Conservation (phyloP, 2,329 filamentous ascomycete species). For the Aspergillus sp. region DNA sequence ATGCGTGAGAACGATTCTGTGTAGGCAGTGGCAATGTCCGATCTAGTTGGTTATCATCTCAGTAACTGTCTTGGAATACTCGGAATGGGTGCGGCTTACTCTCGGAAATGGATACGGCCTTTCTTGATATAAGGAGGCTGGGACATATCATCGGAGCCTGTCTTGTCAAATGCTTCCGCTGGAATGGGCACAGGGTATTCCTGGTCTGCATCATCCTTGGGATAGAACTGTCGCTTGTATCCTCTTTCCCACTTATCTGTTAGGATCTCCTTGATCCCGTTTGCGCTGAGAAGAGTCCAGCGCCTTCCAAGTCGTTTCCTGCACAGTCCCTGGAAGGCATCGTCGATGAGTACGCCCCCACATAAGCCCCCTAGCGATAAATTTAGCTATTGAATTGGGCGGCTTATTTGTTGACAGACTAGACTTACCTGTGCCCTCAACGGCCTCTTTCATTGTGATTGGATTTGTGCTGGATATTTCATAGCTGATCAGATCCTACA, state of each 20-base stretch:
- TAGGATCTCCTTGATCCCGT: slow-evolving; percentile 2
- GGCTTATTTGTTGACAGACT: too few species aligned
- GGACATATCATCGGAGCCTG: background rate
- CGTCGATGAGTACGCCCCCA: slow-evolving; percentile 7
- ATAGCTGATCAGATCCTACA: slow-evolving; percentile 7
- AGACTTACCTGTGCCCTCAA: slow-evolving; percentile 7
- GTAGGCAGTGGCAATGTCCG: slow-evolving; percentile 1
- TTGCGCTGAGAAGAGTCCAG: slow-evolving; percentile 3
- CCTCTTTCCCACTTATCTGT: slow-evolving; percentile 5
- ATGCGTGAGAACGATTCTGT: background rate
- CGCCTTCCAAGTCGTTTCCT: background rate
- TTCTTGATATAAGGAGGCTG: slow-evolving; percentile 5
- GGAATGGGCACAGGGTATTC: slow-evolving; percentile 1
- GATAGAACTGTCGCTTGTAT: background rate
- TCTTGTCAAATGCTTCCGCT: background rate
- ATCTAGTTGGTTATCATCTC: background rate
- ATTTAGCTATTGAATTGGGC: background rate
- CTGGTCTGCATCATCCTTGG: background rate
- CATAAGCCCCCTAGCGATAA: background rate
- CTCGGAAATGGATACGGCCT: slow-evolving; percentile 4
- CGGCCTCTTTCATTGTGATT: slow-evolving; percentile 8
- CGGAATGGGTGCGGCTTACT: background rate
- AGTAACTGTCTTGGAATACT: background rate
- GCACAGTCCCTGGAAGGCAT: background rate
- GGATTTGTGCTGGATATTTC: background rate